Conservation (phyloP, 2,329 filamentous ascomycete genomes). For the Colletotrichum chrysophilum region DNA sequence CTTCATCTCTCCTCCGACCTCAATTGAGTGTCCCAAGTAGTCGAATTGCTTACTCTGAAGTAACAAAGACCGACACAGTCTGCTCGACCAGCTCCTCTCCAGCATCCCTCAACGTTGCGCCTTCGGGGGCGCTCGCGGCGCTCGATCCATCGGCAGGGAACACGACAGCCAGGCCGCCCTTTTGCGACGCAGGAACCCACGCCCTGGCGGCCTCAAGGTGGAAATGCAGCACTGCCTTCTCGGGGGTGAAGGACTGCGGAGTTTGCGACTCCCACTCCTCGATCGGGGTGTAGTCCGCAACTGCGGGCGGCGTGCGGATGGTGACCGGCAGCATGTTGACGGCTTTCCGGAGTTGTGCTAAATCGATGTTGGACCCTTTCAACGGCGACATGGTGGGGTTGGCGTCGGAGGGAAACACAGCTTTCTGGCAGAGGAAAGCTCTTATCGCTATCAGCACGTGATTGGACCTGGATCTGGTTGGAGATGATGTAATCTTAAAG, state of each 20-base stretch:
- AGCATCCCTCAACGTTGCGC: constrained; percentile 34
- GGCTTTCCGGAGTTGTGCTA: neutral
- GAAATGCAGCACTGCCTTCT: constrained; percentile 74
- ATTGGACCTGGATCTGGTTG: fast-evolving
- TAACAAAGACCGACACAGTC: constrained; percentile 62
- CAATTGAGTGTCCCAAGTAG: neutral
- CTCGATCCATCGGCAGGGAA: constrained; percentile 46
- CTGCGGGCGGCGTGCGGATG: constrained; percentile 60
- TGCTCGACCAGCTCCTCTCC: constrained; percentile 47
- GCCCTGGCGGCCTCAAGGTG: constrained; percentile 63
- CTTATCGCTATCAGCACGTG: constrained; percentile 27
- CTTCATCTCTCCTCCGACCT: neutral
- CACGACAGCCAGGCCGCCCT: constrained; percentile 60
- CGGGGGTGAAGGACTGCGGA: constrained; percentile 73
- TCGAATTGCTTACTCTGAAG: constrained; percentile 55
- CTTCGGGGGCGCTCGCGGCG: constrained; percentile 36
- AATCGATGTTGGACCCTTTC: neutral
- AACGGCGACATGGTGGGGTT: constrained; percentile 12
- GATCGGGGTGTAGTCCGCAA: constrained; percentile 67
- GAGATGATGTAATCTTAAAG: neutral
- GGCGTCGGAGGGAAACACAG: neutral
- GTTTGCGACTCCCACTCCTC: constrained; percentile 75
- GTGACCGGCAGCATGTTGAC: constrained; percentile 54
- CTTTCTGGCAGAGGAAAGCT: constrained; percentile 13
- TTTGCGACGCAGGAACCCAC: constrained; percentile 60